These are phyloP conservation scores for Penicillium parvum DNA, from an alignment of 495 filamentous ascomycete genomes.

Conservation along the genomic window DNA sequence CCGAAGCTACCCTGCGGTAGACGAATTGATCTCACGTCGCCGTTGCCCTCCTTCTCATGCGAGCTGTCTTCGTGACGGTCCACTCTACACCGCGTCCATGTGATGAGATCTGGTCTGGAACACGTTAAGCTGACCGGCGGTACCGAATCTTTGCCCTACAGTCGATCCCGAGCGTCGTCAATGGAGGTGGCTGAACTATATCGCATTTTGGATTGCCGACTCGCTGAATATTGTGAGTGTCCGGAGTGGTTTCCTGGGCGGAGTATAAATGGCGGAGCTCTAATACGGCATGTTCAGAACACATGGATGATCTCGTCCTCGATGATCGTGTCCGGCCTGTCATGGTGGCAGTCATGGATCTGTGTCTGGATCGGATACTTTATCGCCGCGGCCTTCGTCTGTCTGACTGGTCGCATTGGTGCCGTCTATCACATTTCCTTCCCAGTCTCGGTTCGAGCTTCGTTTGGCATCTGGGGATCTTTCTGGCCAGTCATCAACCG, in stretches of 20 bases:
- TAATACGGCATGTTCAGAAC: conserved; percentile 48
- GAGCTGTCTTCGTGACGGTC: not conserved
- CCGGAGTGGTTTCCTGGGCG: not conserved
- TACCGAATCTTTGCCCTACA: conserved; percentile 16
- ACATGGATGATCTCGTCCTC: conserved; percentile 96
- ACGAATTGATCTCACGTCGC: too few relatives aligned
- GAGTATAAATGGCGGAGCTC: not conserved
- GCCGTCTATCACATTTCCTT: conserved; percentile 89
- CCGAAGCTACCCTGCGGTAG: too few relatives aligned
- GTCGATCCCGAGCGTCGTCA: conserved; percentile 79
- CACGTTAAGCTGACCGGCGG: conserved; percentile 15
- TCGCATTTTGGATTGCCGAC: conserved; percentile 90
- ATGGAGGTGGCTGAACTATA: conserved; percentile 87
- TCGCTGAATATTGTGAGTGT: conserved; percentile 79
- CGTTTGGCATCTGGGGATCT: conserved; percentile 83
- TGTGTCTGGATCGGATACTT: conserved; percentile 83
- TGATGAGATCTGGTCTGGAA: not conserved
- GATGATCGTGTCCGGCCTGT: conserved; percentile 71
- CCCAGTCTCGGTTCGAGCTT: conserved; percentile 69
- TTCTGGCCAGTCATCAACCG: conserved; percentile 91
- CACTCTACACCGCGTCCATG: too few relatives aligned
- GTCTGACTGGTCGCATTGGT: conserved; percentile 76
- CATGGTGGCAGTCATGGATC: conserved; percentile 96
- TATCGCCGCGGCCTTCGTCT: conserved; percentile 71
- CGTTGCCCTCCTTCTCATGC: not conserved